phyloP scores from a whole-genome alignment of 495 filamentous ascomycete species.

The Podospora comata region DNA sequence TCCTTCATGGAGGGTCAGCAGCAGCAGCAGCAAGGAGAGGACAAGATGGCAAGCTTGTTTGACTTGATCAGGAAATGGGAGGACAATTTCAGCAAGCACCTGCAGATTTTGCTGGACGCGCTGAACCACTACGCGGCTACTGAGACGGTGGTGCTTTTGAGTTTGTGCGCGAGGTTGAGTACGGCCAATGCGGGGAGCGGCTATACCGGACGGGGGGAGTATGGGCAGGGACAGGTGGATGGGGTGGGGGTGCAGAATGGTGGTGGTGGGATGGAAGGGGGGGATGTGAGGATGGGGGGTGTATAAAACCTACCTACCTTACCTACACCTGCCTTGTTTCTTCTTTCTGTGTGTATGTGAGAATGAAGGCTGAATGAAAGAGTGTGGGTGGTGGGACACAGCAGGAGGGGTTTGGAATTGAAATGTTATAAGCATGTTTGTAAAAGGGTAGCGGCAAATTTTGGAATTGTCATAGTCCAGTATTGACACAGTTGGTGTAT shows the following conservation, averaged over 20 bases:
- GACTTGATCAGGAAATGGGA: slow-evolving; percentile 87
- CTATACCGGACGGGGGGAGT: slow-evolving; percentile 41
- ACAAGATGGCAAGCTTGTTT: slow-evolving; percentile 70
- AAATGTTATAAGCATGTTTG: no score
- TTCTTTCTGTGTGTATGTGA: background rate
- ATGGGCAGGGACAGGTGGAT: background rate
- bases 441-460: no score
- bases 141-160: slow-evolving; percentile 89
- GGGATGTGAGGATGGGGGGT: background rate
- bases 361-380: no score
- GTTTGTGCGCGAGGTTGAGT: slow-evolving; percentile 74
- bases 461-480: no score
- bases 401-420: no score
- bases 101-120: slow-evolving; percentile 88
- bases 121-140: slow-evolving; percentile 96
- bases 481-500: no score
- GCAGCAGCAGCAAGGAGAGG: background rate
- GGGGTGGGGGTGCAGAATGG: no score
- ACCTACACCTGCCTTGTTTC: no score
- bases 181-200: slow-evolving; percentile 69
- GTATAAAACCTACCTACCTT: background rate
- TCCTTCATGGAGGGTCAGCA: background rate
- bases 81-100: slow-evolving; percentile 81
- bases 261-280: background rate
- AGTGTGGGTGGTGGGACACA: no score